Evolutionary conservation across 2,329 filamentous ascomycete species (phyloP), one percentile per base, ranked within the genome.

Genomic region (Aspergillus alliaceus): DNA sequence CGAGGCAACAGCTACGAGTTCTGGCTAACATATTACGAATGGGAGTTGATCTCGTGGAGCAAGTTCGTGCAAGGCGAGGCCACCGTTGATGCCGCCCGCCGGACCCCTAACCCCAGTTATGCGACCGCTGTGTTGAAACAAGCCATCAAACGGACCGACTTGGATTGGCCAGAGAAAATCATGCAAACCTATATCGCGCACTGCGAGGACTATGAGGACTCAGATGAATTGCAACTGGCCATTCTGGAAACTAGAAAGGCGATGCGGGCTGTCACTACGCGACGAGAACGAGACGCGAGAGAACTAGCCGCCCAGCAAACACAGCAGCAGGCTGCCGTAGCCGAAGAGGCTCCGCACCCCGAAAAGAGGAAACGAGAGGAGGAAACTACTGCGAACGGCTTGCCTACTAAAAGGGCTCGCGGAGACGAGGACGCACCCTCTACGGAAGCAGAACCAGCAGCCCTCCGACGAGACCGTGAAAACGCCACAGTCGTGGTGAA

Each of bases 21-120:
- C 72, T 99, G 95, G 95, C 82, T 93, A 54, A 86, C 88, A 42
- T 97, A 91, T 74, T 97, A 97, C 75, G 82, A 88, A 53, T 98
- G 92, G 89, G 95, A 98, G 75, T 88, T 98, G 82, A 82, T 89
- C 57, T 77, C 82, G n/a, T 87, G 85, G 83, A 79, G 81, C 57
- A 83, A 81, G 59, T 81, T 85, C 57, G 79, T 81, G 2, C 78
- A 83, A 49, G 77, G 77, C 9, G 82, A 82, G 51, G 74, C 76
- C 29, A 80, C 81, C 15, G 78, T 79, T 67, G 79, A 82, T 54
- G 83, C 80, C 54, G 75, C 77, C 34, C 78, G 82, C 57, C 84
- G 84, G 7, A 79, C 84, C 46, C 84, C 87, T 22, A 83, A 85
- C n/a, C 91, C 93, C 0, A 82, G 83, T 4, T 79, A 86, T 59